A percentile compares a stretch with the other conserved stretches of the same genome.
Evolutionary conservation across 768 basidiomycete species (phyloP).

Genomic region (Calocera cornea): DNA sequence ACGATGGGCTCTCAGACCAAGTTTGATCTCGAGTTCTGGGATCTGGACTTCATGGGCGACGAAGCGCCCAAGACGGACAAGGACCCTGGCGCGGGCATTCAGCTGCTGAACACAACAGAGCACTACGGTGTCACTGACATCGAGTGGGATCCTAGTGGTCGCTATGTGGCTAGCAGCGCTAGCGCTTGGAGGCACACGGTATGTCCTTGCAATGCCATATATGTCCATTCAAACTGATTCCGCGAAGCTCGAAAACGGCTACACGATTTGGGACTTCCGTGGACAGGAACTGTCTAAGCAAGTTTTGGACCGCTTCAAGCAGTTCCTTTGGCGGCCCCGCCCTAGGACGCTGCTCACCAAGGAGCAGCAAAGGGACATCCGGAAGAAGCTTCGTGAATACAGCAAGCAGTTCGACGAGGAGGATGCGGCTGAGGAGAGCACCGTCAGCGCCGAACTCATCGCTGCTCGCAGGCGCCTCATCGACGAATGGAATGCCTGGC

Average conservation of each 20-base stretch:
- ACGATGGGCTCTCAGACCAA: conserved; percentile 91
- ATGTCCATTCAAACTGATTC: conserved; percentile 5
- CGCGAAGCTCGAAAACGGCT: conserved; percentile 84
- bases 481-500: conserved; percentile 99
- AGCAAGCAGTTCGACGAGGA: conserved; percentile 90
- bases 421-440: conserved; percentile 88
- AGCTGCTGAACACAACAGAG: conserved; percentile 72
- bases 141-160: conserved; percentile 95
- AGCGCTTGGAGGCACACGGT: conserved; percentile 89
- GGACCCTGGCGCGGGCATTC: conserved; percentile 79
- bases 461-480: conserved; percentile 81
- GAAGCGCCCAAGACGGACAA: conserved; percentile 39
- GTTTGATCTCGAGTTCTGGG: conserved; percentile 98
- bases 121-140: conserved; percentile 97
- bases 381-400: conserved; percentile 82
- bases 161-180: conserved; percentile 84
- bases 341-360: conserved; percentile 73
- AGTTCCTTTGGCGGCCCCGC: conserved; percentile 97
- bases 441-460: conserved; percentile 84
- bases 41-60: conserved; percentile 73
- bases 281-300: conserved; percentile 89
- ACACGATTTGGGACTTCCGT: conserved; percentile 93
- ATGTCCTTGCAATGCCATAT: conserved; percentile 4
- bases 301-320: conserved; percentile 90
- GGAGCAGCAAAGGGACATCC: conserved; percentile 74